Evolutionary conservation across 1,139 yeast species (phyloP).

Genomic region (Debaryomycetaceae sp.): DNA sequence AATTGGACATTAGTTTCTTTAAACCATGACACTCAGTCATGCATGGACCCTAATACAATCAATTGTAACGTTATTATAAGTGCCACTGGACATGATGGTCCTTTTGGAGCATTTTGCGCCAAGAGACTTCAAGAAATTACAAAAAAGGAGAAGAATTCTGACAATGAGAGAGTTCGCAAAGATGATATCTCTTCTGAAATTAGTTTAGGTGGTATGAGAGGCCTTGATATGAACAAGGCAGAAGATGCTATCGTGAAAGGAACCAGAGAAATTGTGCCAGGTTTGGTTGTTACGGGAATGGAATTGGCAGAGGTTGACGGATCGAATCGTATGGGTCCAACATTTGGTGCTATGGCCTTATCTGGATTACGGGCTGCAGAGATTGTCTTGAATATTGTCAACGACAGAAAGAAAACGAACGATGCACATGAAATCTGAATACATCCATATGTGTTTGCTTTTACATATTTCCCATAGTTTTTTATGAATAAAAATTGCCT

Average conservation of each 20-base stretch:
- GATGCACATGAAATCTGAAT: too few species aligned
- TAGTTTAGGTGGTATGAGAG: constrained; percentile 70
- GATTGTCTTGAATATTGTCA: constrained; percentile 49
- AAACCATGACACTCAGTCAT: constrained; percentile 74
- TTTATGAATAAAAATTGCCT: too few species aligned
- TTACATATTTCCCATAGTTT: neutral
- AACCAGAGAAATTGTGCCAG: constrained; percentile 67
- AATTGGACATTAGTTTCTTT: constrained; percentile 79
- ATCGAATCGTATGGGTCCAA: constrained; percentile 80
- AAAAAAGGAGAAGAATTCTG: constrained; percentile 24
- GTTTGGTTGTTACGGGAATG: constrained; percentile 78
- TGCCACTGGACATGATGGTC: constrained; percentile 81
- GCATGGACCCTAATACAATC: constrained; percentile 85
- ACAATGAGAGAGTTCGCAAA: constrained; percentile 10
- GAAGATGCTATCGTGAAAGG: constrained; percentile 76
- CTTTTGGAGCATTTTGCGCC: constrained; percentile 80
- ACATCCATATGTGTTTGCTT: too few species aligned
- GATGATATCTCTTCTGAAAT: constrained; percentile 25
- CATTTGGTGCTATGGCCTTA: constrained; percentile 79
- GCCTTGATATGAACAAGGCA: constrained; percentile 74
- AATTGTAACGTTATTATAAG: constrained; percentile 69
- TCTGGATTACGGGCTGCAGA: constrained; percentile 79
- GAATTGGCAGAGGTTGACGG: constrained; percentile 78
- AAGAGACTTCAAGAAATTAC: constrained; percentile 38
- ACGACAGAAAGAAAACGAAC: constrained; percentile 45